A percentile compares a stretch with the other conserved stretches of the same genome.
Evolutionary conservation across 2,329 filamentous ascomycete genomes (phyloP).

Genomic region (Blastomyces emzantsi): DNA sequence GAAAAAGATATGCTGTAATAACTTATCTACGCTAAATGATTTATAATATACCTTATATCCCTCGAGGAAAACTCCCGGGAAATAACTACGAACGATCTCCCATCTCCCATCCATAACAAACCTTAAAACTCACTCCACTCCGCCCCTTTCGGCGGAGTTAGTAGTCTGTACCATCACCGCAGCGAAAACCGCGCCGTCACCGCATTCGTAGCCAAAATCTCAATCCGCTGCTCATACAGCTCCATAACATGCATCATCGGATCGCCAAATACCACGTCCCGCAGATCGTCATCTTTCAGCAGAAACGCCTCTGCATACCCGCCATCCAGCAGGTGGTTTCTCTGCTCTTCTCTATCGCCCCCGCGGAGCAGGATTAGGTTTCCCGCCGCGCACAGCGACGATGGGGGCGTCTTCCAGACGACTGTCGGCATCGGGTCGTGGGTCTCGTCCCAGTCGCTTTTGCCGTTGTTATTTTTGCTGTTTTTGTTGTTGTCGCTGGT

Average conservation of each 20-base stretch:
- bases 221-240: slow-evolving; percentile 63
- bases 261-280: slow-evolving; percentile 69
- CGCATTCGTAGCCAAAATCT: slow-evolving; percentile 60
- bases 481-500: background rate
- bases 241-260: slow-evolving; percentile 72
- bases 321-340: slow-evolving; percentile 32
- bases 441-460: background rate
- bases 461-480: slow-evolving; percentile 15
- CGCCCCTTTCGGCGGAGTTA: too few relatives aligned
- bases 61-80: too few relatives aligned
- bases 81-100: too few relatives aligned
- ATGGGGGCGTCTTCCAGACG: slow-evolving; percentile 57
- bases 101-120: too few relatives aligned
- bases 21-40: too few relatives aligned
- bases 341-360: slow-evolving; percentile 35
- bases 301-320: slow-evolving; percentile 61
- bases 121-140: background rate
- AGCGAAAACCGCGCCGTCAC: slow-evolving; percentile 42
- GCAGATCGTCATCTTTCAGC: slow-evolving; percentile 58
- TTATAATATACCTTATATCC: too few relatives aligned
- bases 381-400: slow-evolving; percentile 61
- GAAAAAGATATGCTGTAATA: too few relatives aligned
- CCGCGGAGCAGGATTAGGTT: slow-evolving; percentile 56
- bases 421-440: slow-evolving; percentile 20
- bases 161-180: background rate